These are phyloP conservation scores for Chalciporus chontae DNA, from an alignment of 768 basidiomycete species.

Conservation along the genomic window DNA sequence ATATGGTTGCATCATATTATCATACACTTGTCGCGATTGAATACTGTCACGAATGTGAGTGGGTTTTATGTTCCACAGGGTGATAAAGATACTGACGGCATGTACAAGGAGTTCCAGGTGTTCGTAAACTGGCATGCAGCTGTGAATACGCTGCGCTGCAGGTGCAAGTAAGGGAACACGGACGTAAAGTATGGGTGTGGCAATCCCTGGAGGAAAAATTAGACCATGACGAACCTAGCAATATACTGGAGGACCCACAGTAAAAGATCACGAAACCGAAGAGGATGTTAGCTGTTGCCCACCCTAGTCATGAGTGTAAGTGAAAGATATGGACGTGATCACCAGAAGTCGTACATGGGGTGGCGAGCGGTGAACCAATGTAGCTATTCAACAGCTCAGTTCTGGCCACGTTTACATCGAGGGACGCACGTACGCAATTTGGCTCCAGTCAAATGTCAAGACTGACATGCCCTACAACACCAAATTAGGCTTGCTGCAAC, in stretches of 20 bases:
- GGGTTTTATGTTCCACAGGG: neutral
- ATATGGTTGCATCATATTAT: slow-evolving; percentile 55
- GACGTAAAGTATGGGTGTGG: slow-evolving; percentile 40
- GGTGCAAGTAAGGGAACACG: slow-evolving; percentile 42
- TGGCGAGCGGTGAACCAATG: slow-evolving; percentile 54
- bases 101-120: slow-evolving; percentile 53
- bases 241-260: slow-evolving; percentile 36
- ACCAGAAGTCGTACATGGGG: slow-evolving; percentile 45
- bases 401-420: neutral
- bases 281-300: slow-evolving; percentile 74
- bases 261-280: slow-evolving; percentile 69
- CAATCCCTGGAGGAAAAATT: slow-evolving; percentile 22
- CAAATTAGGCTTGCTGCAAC: neutral
- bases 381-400: slow-evolving; percentile 16
- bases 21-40: slow-evolving; percentile 58
- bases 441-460: slow-evolving; percentile 79
- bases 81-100: slow-evolving; percentile 43
- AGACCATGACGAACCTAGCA: neutral
- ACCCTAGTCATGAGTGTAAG: slow-evolving; percentile 40
- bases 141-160: neutral
- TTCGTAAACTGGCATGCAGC: slow-evolving; percentile 50
- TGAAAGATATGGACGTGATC: neutral
- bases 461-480: slow-evolving; percentile 55
- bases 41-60: slow-evolving; percentile 38
- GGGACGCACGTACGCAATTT: slow-evolving; percentile 42